Evolutionary conservation across 1,284 basidiomycete genomes (phyloP).

Genomic region (Gymnopus androsaceus): DNA sequence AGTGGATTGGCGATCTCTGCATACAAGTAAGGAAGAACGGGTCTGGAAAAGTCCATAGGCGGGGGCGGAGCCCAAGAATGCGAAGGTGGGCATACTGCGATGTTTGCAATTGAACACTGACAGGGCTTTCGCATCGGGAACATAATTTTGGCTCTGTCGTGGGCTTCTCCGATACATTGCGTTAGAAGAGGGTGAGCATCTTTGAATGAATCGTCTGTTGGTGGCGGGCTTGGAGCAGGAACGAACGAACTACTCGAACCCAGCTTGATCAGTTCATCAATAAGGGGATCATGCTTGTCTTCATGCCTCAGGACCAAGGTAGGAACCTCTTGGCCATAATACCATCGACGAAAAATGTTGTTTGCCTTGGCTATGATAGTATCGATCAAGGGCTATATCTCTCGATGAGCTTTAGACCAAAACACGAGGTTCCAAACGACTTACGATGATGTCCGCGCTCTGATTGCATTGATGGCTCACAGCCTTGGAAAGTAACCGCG

Average conservation of each 20-base stretch:
- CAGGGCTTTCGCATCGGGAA: conserved; percentile 45
- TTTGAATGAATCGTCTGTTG: conserved; percentile 36
- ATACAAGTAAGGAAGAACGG: conserved; percentile 26
- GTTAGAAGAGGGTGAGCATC: conserved; percentile 40
- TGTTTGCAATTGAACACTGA: conserved; percentile 33
- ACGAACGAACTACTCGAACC: conserved; percentile 17
- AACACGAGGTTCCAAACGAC: conserved; percentile 26
- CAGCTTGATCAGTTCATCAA: conserved; percentile 15
- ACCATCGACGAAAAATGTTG: conserved; percentile 46
- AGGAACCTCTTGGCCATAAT: conserved; percentile 41
- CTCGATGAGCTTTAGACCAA: background rate
- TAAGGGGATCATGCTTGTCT: conserved; percentile 30
- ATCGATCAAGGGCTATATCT: conserved; percentile 43
- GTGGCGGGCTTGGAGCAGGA: conserved; percentile 16
- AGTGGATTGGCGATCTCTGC: conserved; percentile 16
- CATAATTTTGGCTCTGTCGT: conserved; percentile 41
- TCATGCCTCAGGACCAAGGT: conserved; percentile 42
- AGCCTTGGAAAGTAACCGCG: conserved; percentile 41
- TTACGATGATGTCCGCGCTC: conserved; percentile 43
- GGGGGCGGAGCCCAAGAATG: conserved; percentile 46
- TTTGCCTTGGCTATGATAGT: conserved; percentile 49
- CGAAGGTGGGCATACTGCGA: conserved; percentile 38
- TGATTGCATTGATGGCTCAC: conserved; percentile 45
- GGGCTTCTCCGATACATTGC: conserved; percentile 47
- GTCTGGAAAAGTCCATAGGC: conserved; percentile 9